These are phyloP conservation scores for Umbelopsis ramanniana DNA, from an alignment of 192 early-diverging fungal genomes.

Conservation along the genomic window DNA sequence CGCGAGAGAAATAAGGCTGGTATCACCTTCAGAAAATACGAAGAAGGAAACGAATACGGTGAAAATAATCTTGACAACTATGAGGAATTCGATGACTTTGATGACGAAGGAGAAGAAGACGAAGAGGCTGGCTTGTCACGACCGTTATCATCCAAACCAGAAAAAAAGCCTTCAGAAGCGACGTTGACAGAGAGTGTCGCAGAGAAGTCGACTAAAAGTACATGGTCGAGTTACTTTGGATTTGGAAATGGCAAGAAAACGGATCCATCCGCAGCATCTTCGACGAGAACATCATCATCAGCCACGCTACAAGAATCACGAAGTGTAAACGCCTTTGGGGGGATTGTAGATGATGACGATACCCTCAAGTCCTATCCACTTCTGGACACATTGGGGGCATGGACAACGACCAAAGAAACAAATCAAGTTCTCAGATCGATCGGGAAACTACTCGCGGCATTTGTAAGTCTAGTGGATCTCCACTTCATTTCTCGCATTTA, in stretches of 20 bases:
- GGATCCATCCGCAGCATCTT: not conserved
- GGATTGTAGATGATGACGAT: constrained; percentile 31
- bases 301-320: constrained; percentile 9
- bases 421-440: constrained; percentile 41
- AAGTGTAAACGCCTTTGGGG: constrained; percentile 13
- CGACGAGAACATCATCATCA: not conserved
- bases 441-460: constrained; percentile 39
- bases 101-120: constrained; percentile 1
- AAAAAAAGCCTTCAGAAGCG: constrained; percentile 1
- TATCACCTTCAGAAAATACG: constrained; percentile 28
- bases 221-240: constrained; percentile 6
- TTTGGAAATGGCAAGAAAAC: not conserved
- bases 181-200: not conserved
- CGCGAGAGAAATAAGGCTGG: constrained; percentile 25
- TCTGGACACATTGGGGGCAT: constrained; percentile 38
- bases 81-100: constrained; percentile 21
- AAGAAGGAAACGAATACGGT: constrained; percentile 14
- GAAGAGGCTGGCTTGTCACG: not conserved
- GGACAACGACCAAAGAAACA: constrained; percentile 45
- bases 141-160: constrained; percentile 7
- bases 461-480: constrained; percentile 28
- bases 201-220: not conserved
- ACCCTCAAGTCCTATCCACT: constrained; percentile 37
- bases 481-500: not conserved
- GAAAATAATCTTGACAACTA: constrained; percentile 9